phyloP scores from a whole-genome alignment of 176 grass and related monocot genomes.

The Neostapfia colusana region DNA sequence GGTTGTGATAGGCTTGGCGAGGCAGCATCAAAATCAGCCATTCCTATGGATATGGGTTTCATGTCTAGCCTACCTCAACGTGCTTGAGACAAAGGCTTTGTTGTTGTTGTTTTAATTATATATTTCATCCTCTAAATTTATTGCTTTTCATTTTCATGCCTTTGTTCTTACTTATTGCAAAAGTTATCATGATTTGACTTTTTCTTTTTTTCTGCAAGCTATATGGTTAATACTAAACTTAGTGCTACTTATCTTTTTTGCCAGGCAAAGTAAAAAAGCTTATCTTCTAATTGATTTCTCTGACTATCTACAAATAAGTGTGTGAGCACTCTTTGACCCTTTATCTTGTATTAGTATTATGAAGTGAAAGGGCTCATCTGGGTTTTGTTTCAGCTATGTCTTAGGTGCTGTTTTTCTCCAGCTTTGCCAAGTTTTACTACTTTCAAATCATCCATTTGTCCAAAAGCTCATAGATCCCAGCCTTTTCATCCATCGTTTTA shows the following conservation, averaged over 20 bases:
- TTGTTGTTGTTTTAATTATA: no score
- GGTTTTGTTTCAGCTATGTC: conserved; percentile 81
- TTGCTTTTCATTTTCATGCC: background rate
- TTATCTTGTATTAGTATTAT: conserved; percentile 12
- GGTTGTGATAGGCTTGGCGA: no score
- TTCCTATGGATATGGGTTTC: no score
- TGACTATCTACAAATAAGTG: conserved; percentile 79
- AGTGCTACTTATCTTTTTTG: conserved; percentile 37
- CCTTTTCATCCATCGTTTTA: conserved; percentile 98
- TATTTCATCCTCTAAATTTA: background rate
- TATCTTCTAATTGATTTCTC: conserved; percentile 98
- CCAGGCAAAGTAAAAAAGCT: conserved; percentile 79
- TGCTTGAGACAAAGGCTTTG: no score
- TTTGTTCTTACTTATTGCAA: background rate
- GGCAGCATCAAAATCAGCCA: no score
- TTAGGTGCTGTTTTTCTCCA: conserved; percentile 91
- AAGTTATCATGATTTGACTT: background rate
- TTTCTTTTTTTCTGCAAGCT: background rate
- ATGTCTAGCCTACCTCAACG: no score
- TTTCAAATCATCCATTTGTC: conserved; percentile 72
- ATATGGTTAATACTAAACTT: conserved; percentile 27
- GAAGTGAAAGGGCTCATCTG: conserved; percentile 30
- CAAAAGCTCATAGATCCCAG: conserved; percentile 88
- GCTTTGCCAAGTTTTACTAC: conserved; percentile 73
- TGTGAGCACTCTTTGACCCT: conserved; percentile 52